Evolutionary conservation across 441 rosid species (phyloP).

Genomic region (Pelargonium citronellum): DNA sequence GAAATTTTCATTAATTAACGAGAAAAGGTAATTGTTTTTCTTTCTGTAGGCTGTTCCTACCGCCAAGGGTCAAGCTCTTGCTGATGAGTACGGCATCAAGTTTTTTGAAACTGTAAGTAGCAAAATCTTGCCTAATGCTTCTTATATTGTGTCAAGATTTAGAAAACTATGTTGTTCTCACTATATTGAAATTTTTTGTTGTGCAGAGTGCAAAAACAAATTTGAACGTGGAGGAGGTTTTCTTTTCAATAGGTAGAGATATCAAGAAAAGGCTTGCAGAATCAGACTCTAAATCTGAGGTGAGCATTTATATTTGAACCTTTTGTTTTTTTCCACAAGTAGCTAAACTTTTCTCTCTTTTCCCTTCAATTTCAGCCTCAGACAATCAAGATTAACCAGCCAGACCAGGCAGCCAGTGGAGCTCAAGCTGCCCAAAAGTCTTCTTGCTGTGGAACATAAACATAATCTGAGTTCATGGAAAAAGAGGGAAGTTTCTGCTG

Average conservation of each 20-base stretch:
- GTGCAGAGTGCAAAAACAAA: constrained; percentile 46
- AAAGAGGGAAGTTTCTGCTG: not conserved
- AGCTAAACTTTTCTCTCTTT: not conserved
- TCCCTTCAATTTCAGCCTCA: constrained; percentile 47
- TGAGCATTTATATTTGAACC: not conserved
- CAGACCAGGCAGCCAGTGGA: constrained; percentile 52
- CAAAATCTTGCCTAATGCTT: too few relatives aligned
- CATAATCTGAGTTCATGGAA: constrained; percentile 18
- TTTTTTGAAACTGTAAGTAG: constrained; percentile 72
- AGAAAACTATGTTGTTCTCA: not conserved
- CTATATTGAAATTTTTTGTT: too few relatives aligned
- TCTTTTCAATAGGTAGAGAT: constrained; percentile 80
- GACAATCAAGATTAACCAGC: constrained; percentile 78
- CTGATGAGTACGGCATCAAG: constrained; percentile 88
- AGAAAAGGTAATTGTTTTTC: not conserved
- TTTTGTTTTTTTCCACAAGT: not conserved
- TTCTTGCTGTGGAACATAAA: constrained; percentile 65
- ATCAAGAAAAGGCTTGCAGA: constrained; percentile 65
- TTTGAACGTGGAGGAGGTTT: constrained; percentile 82
- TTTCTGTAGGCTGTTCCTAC: constrained; percentile 62
- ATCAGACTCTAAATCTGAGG: not conserved
- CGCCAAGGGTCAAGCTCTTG: constrained; percentile 84
- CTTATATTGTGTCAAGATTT: constrained; percentile 7
- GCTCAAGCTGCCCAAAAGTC: constrained; percentile 63
- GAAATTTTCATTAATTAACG: too few relatives aligned